Evolutionary conservation across 129 eudicot species (phyloP).

Genomic region (Rutidosis leptorrhynchoides): DNA sequence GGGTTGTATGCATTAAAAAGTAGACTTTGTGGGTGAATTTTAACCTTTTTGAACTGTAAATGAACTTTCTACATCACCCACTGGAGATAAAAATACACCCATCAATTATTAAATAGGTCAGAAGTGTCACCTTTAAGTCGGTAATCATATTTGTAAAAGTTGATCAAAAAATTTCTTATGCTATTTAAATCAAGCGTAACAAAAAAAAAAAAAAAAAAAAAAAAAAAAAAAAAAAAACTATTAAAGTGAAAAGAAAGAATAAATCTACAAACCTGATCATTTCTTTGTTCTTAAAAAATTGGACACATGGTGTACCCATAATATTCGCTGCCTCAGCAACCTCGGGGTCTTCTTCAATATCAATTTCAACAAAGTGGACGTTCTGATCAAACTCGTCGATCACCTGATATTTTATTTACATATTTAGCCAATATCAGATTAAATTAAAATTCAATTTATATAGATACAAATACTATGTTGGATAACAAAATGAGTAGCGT

Average conservation of each 20-base stretch:
- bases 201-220: too few species aligned
- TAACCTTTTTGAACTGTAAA: not conserved
- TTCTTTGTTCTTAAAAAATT: conserved; percentile 95
- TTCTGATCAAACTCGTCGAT: conserved; percentile 76
- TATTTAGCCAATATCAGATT: not conserved
- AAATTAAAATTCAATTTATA: not conserved
- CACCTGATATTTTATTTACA: conserved; percentile 50
- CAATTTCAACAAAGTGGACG: conserved; percentile 91
- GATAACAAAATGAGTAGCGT: conserved; percentile 1
- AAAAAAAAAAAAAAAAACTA: too few species aligned
- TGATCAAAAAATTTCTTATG: not conserved
- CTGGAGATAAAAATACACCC: not conserved
- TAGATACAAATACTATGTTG: not conserved
- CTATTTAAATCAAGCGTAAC: not conserved
- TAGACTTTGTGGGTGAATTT: not conserved
- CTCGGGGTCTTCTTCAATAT: conserved; percentile 95
- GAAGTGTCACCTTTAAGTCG: conserved; percentile 4
- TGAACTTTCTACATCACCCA: not conserved
- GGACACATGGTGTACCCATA: conserved; percentile 98
- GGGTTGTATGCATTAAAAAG: not conserved
- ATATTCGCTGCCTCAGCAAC: conserved; percentile 97
- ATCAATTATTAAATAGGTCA: not conserved
- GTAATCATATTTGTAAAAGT: conserved; percentile 4
- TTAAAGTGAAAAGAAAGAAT: not conserved
- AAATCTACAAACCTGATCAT: conserved; percentile 68